Evolutionary conservation across 495 filamentous ascomycete species (phyloP), one percentile per base, ranked within the genome.

Genomic region (Penicillium subrubescens): DNA sequence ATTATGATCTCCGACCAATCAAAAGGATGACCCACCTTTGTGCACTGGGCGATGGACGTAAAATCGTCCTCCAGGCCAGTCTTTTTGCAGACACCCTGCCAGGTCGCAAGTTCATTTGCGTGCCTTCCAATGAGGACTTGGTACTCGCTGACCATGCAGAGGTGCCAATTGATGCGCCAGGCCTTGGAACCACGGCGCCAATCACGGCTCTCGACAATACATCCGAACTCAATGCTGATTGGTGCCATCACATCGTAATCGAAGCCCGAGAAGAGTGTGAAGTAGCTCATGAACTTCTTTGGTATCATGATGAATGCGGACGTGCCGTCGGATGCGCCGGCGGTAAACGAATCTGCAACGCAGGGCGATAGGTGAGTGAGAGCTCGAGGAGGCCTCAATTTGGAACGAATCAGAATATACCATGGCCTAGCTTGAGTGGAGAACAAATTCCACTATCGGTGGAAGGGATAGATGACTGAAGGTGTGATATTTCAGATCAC

Each of bases 41-140:
- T 77, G 61, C 82, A 83, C 67, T 80, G 44, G 0, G 39, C 75
- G 27, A 83, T 75, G 0, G 79, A 79, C 5, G 69, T 59, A 11
- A 71, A 62, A 0, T 55, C 19, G 1, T 51, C 65, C 1, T 52
- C 15, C 1, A 83, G 33, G 0, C 69, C 69, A 5, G 84, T 44
- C 35, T 82, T 76, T 4, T 34, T 39, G 57, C 79, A 79, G 15
- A 81, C 44, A 1, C 46, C 34, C 31, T 75, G 71, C 75, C 73
- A 77, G 0, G 54, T 63, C 19, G 61, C 58, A 15, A 80, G 62
- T 4, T 50, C 58, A 19, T 48, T 21, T 0, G 69, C 52, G 8
- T 57, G 62, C 8, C 17, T 57, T 5, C 72, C 72, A 14, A 74
- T 59, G 19, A 72, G 41, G 0, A 57, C 27, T 4, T 75, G 58